Conservation (phyloP, 768 basidiomycete genomes). For the Kwoniella heveanensis region DNA sequence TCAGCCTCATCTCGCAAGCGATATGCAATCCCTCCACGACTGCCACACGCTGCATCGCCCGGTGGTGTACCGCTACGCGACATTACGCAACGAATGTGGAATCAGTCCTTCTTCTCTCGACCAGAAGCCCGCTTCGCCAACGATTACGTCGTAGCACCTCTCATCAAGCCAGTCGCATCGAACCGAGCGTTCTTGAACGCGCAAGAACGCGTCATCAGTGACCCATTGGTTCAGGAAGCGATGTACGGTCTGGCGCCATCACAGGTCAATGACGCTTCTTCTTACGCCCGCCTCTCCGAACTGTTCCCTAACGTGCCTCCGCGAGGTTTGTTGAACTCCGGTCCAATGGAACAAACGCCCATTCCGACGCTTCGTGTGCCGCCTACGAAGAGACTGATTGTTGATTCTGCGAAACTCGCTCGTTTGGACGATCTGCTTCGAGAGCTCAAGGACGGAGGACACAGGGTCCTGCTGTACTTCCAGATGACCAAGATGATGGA, state of each 20-base stretch:
- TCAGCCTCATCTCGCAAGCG: conserved; percentile 53
- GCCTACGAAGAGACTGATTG: conserved; percentile 89
- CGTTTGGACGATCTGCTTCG: conserved; percentile 84
- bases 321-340: conserved; percentile 68
- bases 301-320: conserved; percentile 66
- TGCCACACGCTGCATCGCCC: conserved; percentile 43
- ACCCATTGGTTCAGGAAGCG: conserved; percentile 72
- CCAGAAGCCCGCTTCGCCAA: conserved; percentile 80
- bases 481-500: conserved; percentile 99
- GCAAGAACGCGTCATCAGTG: conserved; percentile 65
- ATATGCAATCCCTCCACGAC: conserved; percentile 54
- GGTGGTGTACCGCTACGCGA: conserved; percentile 63
- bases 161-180: conserved; percentile 70
- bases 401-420: conserved; percentile 94
- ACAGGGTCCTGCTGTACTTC: conserved; percentile 94
- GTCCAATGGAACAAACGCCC: conserved; percentile 74
- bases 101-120: conserved; percentile 77
- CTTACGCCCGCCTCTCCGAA: conserved; percentile 60
- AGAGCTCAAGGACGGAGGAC: conserved; percentile 87
- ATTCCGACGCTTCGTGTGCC: conserved; percentile 85
- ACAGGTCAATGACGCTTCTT: conserved; percentile 64
- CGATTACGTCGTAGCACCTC: conserved; percentile 81
- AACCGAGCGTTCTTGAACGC: conserved; percentile 78
- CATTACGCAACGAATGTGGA: conserved; percentile 69
- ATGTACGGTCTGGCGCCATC: conserved; percentile 80